Evolutionary conservation across 768 basidiomycete species (phyloP).

Genomic region (Suillus plorans): DNA sequence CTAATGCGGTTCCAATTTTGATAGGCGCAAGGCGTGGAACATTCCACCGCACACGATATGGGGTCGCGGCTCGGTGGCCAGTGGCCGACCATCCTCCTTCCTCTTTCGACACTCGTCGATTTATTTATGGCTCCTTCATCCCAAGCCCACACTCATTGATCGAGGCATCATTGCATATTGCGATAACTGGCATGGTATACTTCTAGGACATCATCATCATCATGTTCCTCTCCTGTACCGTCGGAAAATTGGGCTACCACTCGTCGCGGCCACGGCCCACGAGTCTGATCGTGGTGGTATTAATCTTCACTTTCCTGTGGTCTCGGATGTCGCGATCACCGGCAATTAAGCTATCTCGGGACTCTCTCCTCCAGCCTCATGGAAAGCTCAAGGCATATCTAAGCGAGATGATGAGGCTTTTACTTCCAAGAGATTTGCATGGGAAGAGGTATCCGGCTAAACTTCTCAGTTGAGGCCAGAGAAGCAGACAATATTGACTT

Average conservation of each 20-base stretch:
- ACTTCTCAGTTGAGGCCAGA: constrained; percentile 6
- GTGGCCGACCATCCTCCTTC: constrained; percentile 1
- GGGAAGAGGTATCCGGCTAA: constrained; percentile 5
- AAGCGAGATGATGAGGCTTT: constrained; percentile 20
- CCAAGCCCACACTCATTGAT: neutral
- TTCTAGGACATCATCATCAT: neutral
- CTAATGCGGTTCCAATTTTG: constrained; percentile 2
- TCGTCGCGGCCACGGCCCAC: constrained; percentile 3
- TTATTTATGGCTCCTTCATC: constrained; percentile 1
- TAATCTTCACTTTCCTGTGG: constrained; percentile 12
- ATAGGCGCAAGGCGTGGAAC: constrained; percentile 20
- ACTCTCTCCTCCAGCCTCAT: constrained; percentile 21
- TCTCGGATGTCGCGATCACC: constrained; percentile 9
- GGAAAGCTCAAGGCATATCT: constrained; percentile 32
- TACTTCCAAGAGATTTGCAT: constrained; percentile 10
- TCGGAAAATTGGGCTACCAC: neutral
- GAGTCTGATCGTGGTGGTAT: constrained; percentile 18
- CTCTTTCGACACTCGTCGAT: neutral
- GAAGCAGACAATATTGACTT: constrained; percentile 9
- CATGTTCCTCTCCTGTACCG: neutral
- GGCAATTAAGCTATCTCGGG: constrained; percentile 26
- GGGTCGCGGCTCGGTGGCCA: constrained; percentile 4
- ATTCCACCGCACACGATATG: constrained; percentile 22
- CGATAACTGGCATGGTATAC: neutral
- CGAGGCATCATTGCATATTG: neutral